Base-by-base conservation (phyloP, 352 stramenopile species). In the Globisporangium okanoganense region DNA sequence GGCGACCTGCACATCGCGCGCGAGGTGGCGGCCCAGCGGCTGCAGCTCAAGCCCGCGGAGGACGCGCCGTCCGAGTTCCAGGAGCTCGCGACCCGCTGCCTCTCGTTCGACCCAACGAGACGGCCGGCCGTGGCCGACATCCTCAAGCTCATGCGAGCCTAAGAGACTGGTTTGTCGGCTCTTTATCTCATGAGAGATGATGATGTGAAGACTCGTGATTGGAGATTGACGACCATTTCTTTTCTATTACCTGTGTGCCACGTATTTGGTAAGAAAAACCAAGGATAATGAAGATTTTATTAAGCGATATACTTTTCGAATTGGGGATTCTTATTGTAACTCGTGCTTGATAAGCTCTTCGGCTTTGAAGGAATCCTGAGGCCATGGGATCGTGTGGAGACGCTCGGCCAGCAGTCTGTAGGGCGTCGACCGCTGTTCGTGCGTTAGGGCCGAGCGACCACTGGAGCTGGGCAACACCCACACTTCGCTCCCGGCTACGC, bases 381-480 rank as follows among this genome's bases (percentile, higher is more conserved):
- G 63, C 82, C 84, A 94, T 10, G 82, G 64, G 53, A 91, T 69
- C 25, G 78, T 50, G 24, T 79, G 83, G 25, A 95, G 71, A 0
- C 83, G 67, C 31, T 73, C 71, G 0, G 83, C 82, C 43, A 95
- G 72, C 45, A 89, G 74, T 62, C 79, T 66, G 58, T 96, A 95
- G 41, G 85, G 85, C 31, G 72, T 44, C 6, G 75, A 78, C 14
- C 85, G 81, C 62, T 94, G 76, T 43, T 69, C 68, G 25, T 85
- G 86, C 25, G 87, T 90, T 80, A 95, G 93, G 18, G 78, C 85
- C 3, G 85, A 87, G 14, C 85, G 80, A 9, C 87, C 87, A n/a
- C 84, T 94, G 6, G 84, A 90, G 43, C 84, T 94, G 1, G 87
- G 85, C 12, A 95, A 61, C 3, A 95, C 87, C 85, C 85, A 95